Evolutionary conservation across 2,329 filamentous ascomycete species (phyloP), one percentile per base, ranked within the genome.

Genomic region (Chrysoporthe deuterocubensis): DNA sequence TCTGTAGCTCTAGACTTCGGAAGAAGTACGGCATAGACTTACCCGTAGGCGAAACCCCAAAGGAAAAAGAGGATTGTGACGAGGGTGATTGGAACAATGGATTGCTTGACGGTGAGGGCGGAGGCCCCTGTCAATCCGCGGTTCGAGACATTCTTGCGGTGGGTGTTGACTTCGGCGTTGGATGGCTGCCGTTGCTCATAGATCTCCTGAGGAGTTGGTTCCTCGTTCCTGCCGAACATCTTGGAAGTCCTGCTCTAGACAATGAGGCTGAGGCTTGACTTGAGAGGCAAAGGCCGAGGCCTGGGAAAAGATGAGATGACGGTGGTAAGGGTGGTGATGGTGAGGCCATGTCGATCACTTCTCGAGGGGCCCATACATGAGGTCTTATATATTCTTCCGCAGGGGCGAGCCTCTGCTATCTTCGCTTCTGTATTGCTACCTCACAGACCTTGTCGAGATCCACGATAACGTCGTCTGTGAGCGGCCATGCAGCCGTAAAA

Each of bases 21-120:
- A 26, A 26, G 26, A 26, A 26, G 26, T 26, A 26, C 2, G 26
- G 26, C 26, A 26, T 26, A 26, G 26, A 26, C 26, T 26, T 26
- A 26, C 26, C 26, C 67, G 32, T 69, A 69, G 16, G 81, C 79
- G 65, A 83, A 82, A 0, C 79, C 84, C 85, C 85, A 87, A 65
- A 87, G 76, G 72, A 84, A 84, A 74, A 84, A 84, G 16, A 85
- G 74, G 34, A 82, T 77, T 0, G 83, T 85, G 26, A 85, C 83
- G 37, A 81, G 74, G 8, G 76, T 74, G 62, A 83, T 74, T 4
- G 81, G 81, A 71, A 76, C 21, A 16, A 66, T 70, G 0, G 69
- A 64, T 14, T 69, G 67, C 18, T 37, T 67, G 50, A 69, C 67
- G 11, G 67, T 69, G 46, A 69, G 46, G 68, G 72, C 69, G 8